Base-by-base conservation (phyloP, 2,329 filamentous ascomycete species). In the Colletotrichum sp. region DNA sequence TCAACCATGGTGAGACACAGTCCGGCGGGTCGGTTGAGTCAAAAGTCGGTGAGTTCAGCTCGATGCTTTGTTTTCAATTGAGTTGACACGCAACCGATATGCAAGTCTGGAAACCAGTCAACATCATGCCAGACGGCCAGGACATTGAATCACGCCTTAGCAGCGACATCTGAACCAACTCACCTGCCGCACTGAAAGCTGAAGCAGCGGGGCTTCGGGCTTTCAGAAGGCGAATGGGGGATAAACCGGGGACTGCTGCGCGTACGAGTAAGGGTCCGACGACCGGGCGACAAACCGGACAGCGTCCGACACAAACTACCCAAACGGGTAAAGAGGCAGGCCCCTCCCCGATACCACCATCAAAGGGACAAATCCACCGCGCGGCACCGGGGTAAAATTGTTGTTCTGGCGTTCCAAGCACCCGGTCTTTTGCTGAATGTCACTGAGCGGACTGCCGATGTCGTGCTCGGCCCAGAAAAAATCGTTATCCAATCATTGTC, bases 391-490 rank as follows among this genome's bases (percentile, higher is more conserved):
- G n/a, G 13, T 26, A 59, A 55, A 64, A 64, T 68, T 36, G 44
- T 71, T 59, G 36, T 71, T 71, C 34, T 57, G 39, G 60, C 26
- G 39, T 24, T 21, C n/a, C 30, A 69, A 55, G n/a, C 10, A 9
- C 24, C 55, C 13, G 49, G 34, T 21, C 44, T 52, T 34, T 26
- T 65, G 30, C 26, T 2, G 26, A 32, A 39, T 26, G 62, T 28
- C 16, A 44, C 64, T 44, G 10, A 44, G 57, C 65, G 32, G 64
- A 34, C 10, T 6, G 34, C 64, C 49, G 67, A 77, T 77, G 71
- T 75, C 72, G 74, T 77, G 74, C 44, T 77, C 30, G 74, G 13
- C 62, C 73, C 67, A 77, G 71, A 64, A 77, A 77, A 77, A 63
- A 10, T 75, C 67, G 55, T 75, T 71, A 65, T 71, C 72, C 49